Percentiles rank a stretch among this genome's conserved stretches.
Conservation (phyloP, 768 basidiomycete genomes). For the Pilatotrama ljubarskyi region DNA sequence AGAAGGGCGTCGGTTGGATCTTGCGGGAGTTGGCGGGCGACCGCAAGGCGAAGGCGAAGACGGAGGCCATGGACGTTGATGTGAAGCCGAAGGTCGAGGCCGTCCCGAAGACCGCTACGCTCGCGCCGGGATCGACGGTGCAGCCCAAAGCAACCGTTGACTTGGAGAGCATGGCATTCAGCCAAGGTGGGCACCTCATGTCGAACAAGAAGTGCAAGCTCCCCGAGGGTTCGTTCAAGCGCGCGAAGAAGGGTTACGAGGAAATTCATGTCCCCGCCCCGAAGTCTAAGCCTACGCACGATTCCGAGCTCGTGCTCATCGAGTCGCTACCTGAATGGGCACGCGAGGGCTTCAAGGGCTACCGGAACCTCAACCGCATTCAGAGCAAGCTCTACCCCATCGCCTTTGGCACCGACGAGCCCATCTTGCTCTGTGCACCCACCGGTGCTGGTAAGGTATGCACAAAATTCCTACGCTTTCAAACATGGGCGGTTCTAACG, state of each 20-base stretch:
- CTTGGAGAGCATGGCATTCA: constrained; percentile 93
- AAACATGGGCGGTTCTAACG: constrained; percentile 20
- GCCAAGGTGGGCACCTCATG: constrained; percentile 96
- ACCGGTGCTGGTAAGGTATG: constrained; percentile 97
- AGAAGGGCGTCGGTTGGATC: constrained; percentile 97
- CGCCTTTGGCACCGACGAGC: constrained; percentile 94
- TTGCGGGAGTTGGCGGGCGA: constrained; percentile 85
- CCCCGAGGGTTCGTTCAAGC: constrained; percentile 97
- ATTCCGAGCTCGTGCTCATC: constrained; percentile 73
- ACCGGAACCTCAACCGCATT: constrained; percentile 80
- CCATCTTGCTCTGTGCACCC: constrained; percentile 93
- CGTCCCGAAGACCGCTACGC: constrained; percentile 81
- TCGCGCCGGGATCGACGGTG: constrained; percentile 83
- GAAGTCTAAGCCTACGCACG: constrained; percentile 65
- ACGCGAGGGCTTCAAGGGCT: constrained; percentile 77
- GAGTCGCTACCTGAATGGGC: constrained; percentile 83
- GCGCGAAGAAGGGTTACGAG: constrained; percentile 94
- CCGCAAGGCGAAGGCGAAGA: constrained; percentile 55
- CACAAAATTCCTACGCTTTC: background rate
- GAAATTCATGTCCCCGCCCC: constrained; percentile 97
- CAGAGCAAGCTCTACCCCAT: constrained; percentile 93
- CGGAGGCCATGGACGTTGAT: constrained; percentile 82
- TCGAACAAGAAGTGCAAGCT: constrained; percentile 98
- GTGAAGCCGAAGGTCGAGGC: constrained; percentile 42
- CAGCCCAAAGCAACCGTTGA: constrained; percentile 87